Evolutionary conservation across 2,329 filamentous ascomycete genomes (phyloP).

Genomic region (Pestalotiopsis sp.): DNA sequence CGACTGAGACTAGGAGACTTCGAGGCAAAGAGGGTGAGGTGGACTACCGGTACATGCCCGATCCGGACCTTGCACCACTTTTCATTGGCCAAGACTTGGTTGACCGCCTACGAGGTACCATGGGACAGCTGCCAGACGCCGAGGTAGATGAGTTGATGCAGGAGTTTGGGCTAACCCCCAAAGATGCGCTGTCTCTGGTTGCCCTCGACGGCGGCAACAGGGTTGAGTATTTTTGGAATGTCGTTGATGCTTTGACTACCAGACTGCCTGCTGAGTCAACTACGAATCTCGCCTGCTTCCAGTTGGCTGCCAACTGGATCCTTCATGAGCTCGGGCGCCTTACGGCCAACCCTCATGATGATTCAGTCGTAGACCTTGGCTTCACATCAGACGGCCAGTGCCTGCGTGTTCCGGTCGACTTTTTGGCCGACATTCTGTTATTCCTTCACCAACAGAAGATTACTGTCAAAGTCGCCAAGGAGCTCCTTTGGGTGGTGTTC

Average conservation of each 20-base stretch:
- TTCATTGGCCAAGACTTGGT: constrained; percentile 74
- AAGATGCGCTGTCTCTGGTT: constrained; percentile 82
- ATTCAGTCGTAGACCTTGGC: constrained; percentile 32
- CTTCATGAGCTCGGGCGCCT: constrained; percentile 75
- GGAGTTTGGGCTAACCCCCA: constrained; percentile 69
- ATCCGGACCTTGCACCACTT: constrained; percentile 84
- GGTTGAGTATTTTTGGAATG: constrained; percentile 78
- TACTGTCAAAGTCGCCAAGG: constrained; percentile 59
- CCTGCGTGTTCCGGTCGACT: constrained; percentile 42
- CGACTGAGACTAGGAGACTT: constrained; percentile 76
- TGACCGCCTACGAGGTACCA: constrained; percentile 57
- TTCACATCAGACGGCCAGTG: constrained; percentile 50
- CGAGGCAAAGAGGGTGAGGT: constrained; percentile 96
- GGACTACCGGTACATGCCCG: constrained; percentile 98
- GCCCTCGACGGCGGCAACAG: constrained; percentile 77
- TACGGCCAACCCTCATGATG: constrained; percentile 48
- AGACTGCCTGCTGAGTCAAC: constrained; percentile 20
- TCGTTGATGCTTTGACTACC: constrained; percentile 50
- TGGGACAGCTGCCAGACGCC: constrained; percentile 74
- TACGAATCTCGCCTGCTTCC: constrained; percentile 37
- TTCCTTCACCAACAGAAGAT: constrained; percentile 51
- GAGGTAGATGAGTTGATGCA: constrained; percentile 64
- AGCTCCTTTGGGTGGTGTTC: constrained; percentile 56
- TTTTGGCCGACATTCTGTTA: constrained; percentile 53
- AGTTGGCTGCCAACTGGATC: constrained; percentile 65